Conservation (phyloP, 441 rosid genomes). For the Rhodomyrtus psidioides region DNA sequence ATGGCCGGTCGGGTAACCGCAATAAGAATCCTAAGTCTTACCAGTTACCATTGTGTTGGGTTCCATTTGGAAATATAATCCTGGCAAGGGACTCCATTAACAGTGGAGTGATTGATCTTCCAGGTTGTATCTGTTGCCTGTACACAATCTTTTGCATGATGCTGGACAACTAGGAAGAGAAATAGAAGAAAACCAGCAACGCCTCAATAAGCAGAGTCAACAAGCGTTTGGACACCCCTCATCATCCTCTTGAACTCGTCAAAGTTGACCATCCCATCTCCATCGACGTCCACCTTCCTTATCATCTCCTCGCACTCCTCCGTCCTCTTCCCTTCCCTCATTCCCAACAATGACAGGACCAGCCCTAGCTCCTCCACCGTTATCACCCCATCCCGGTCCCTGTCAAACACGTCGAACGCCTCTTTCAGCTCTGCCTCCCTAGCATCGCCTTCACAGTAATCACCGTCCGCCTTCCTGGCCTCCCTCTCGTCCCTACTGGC, state of each 20-base stretch:
- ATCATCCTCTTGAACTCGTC: neutral
- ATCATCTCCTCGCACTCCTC: constrained; percentile 48
- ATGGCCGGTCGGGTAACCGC: neutral
- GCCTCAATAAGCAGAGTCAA: neutral
- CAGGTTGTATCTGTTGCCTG: neutral
- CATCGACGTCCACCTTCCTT: constrained; percentile 36
- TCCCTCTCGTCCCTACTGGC: neutral
- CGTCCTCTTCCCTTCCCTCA: constrained; percentile 35
- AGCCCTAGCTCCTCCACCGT: constrained; percentile 47
- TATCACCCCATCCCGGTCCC: constrained; percentile 46
- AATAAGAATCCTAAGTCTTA: neutral
- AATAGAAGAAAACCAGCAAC: neutral
- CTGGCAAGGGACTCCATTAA: neutral
- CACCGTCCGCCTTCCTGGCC: neutral
- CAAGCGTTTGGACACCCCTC: neutral
- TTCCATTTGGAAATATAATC: neutral
- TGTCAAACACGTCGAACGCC: constrained; percentile 62
- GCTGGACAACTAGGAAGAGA: neutral
- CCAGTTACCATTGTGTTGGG: neutral
- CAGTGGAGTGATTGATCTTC: neutral
- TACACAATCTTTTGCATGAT: neutral
- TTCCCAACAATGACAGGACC: constrained; percentile 42
- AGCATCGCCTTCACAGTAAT: neutral
- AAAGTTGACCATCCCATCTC: constrained; percentile 27
- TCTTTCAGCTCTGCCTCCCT: constrained; percentile 31